Conservation (phyloP, 345 rosid species). For the Pugionium dolabratum region DNA sequence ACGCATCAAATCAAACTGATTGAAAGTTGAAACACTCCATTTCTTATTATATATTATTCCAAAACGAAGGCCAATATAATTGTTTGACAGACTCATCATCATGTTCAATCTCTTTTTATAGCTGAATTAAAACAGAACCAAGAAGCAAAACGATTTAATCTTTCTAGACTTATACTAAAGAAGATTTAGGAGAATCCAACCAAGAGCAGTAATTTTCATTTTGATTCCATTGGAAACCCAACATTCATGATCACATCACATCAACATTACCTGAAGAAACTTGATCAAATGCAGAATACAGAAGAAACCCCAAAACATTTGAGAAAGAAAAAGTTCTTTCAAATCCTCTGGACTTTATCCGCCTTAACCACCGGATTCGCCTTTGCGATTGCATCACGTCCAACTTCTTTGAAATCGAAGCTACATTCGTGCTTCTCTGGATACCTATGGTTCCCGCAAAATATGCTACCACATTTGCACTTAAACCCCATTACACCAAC, state of each 20-base stretch:
- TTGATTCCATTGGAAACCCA: slow-evolving; percentile 35
- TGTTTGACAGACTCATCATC: too few species aligned
- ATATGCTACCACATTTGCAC: slow-evolving; percentile 76
- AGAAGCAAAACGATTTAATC: slow-evolving; percentile 23
- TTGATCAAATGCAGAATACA: slow-evolving; percentile 23
- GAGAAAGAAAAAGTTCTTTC: not conserved
- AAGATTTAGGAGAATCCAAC: slow-evolving; percentile 10
- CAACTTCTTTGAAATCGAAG: slow-evolving; percentile 70
- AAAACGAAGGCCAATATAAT: too few species aligned
- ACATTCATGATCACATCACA: slow-evolving; percentile 32
- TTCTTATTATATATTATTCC: too few species aligned
- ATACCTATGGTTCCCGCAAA: slow-evolving; percentile 70
- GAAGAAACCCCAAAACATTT: slow-evolving; percentile 24
- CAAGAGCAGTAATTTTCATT: slow-evolving; percentile 19
- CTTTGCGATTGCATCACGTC: slow-evolving; percentile 61
- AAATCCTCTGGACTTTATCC: slow-evolving; percentile 61
- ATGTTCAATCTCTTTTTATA: not conserved
- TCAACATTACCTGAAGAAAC: slow-evolving; percentile 33
- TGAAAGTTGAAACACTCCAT: too few species aligned
- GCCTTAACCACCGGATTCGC: slow-evolving; percentile 69
- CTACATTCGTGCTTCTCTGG: slow-evolving; percentile 65
- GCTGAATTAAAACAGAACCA: slow-evolving; percentile 16
- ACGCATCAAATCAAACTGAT: too few species aligned
- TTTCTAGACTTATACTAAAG: not conserved
- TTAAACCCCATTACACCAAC: slow-evolving; percentile 68